phyloP scores from a whole-genome alignment of 116 monocot species.

The Zostera marina region DNA sequence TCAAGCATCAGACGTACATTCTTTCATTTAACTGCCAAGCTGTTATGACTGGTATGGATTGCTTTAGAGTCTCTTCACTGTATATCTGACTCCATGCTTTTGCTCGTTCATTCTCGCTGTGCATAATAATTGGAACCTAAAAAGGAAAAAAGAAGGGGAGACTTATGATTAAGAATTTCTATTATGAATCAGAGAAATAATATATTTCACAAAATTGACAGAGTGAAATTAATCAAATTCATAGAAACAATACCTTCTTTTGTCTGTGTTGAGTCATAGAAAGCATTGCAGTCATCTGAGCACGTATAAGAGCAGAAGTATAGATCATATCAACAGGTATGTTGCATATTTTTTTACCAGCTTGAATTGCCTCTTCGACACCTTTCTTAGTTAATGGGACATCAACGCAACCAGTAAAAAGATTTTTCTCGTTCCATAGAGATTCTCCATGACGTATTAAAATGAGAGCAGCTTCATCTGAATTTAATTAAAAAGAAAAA shows the following conservation, averaged over 20 bases:
- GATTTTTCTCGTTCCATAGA: slow-evolving; percentile 95
- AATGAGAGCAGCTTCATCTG: slow-evolving; percentile 95
- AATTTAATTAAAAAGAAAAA: slow-evolving; percentile 1
- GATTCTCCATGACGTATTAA: slow-evolving; percentile 94
- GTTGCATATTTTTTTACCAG: slow-evolving; percentile 80
- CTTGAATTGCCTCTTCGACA: slow-evolving; percentile 97
- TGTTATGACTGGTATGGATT: slow-evolving; percentile 84
- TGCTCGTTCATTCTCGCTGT: slow-evolving; percentile 64
- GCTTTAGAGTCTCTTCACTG: slow-evolving; percentile 66
- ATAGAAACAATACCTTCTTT: slow-evolving; percentile 48
- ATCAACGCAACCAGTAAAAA: slow-evolving; percentile 98
- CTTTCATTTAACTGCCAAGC: slow-evolving; percentile 99
- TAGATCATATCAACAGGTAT: slow-evolving; percentile 89
- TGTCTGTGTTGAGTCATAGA: slow-evolving; percentile 94
- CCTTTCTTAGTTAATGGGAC: slow-evolving; percentile 88
- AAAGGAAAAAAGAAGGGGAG: background rate
- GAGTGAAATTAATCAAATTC: background rate
- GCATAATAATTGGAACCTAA: slow-evolving; percentile 82
- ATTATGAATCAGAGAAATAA: background rate
- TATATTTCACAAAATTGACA: background rate
- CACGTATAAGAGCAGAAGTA: slow-evolving; percentile 86
- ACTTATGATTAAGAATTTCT: background rate
- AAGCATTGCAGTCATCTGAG: slow-evolving; percentile 99
- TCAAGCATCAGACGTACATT: slow-evolving; percentile 36
- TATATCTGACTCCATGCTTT: slow-evolving; percentile 58